Conservation (phyloP, 495 filamentous ascomycete genomes). For the Cladorrhinum samala region DNA sequence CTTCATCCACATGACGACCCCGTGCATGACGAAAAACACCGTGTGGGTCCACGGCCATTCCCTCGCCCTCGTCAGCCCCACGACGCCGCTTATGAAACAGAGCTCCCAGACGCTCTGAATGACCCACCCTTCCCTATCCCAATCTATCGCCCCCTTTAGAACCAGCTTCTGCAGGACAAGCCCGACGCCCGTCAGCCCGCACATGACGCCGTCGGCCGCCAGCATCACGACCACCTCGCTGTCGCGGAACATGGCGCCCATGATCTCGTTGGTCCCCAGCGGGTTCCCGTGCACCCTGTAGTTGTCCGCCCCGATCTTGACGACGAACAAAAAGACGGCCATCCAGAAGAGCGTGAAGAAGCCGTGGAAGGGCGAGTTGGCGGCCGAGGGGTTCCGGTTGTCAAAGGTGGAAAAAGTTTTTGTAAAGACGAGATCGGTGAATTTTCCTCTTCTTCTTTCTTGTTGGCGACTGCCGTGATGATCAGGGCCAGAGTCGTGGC, state of each 20-base stretch:
- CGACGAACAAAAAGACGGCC: slow-evolving; percentile 52
- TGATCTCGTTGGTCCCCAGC: slow-evolving; percentile 62
- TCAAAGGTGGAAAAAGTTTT: slow-evolving; percentile 66
- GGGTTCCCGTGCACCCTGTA: slow-evolving; percentile 54
- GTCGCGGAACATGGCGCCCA: slow-evolving; percentile 54
- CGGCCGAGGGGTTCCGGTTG: slow-evolving; percentile 51
- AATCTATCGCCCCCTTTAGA: slow-evolving; percentile 52
- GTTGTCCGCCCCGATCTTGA: slow-evolving; percentile 60
- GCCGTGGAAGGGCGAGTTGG: slow-evolving; percentile 60
- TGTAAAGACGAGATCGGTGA: slow-evolving; percentile 63
- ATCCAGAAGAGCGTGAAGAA: slow-evolving; percentile 78
- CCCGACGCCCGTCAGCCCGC: slow-evolving; percentile 50
- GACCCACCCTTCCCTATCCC: slow-evolving; percentile 60
- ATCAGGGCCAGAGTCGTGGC: neutral
- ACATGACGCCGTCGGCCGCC: slow-evolving; percentile 62
- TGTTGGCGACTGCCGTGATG: neutral
- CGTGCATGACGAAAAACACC: slow-evolving; percentile 66
- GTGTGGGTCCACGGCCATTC: slow-evolving; percentile 72
- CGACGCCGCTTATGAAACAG: slow-evolving; percentile 49
- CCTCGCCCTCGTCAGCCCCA: slow-evolving; percentile 55
- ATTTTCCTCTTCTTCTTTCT: slow-evolving; percentile 37
- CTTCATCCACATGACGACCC: slow-evolving; percentile 70
- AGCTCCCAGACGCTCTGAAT: slow-evolving; percentile 63
- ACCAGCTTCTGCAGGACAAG: slow-evolving; percentile 53
- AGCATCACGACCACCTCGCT: slow-evolving; percentile 59